phyloP scores from a whole-genome alignment of 257 asterid species.

The Solanum sitiens region DNA sequence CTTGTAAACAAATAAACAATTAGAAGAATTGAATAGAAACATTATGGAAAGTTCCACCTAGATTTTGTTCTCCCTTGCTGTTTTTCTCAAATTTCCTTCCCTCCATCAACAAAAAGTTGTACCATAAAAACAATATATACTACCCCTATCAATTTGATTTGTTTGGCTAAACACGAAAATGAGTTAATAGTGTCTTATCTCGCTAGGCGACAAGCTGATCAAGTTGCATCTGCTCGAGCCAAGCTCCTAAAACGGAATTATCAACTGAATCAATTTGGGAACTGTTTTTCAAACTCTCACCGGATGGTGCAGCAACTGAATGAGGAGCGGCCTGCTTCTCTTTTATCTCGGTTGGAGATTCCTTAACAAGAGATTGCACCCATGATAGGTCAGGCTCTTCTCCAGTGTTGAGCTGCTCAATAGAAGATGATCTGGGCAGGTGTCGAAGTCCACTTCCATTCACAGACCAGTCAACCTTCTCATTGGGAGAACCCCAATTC shows the following conservation, averaged over 20 bases:
- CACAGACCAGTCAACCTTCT: constrained; percentile 66
- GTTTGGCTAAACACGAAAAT: constrained; percentile 36
- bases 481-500: constrained; percentile 64
- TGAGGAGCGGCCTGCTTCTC: constrained; percentile 40
- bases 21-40: constrained; percentile 25
- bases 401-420: constrained; percentile 20
- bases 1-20: constrained; percentile 38
- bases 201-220: constrained; percentile 75
- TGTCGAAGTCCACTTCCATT: constrained; percentile 40
- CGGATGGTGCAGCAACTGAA: constrained; percentile 57
- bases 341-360: constrained; percentile 87
- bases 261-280: constrained; percentile 53
- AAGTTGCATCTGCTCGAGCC: constrained; percentile 96
- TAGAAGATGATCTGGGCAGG: constrained; percentile 28
- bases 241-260: constrained; percentile 72
- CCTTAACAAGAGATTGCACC: constrained; percentile 96
- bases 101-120: constrained; percentile 23
- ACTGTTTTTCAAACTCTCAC: constrained; percentile 62
- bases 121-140: constrained; percentile 46
- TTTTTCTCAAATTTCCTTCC: background rate
- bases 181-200: constrained; percentile 24
- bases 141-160: constrained; percentile 24
- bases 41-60: background rate
- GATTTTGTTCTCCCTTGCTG: background rate
- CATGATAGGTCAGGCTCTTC: constrained; percentile 86